These are phyloP conservation scores for Pestalotiopsis sp. DNA, from an alignment of 2,329 filamentous ascomycete genomes.

Conservation along the genomic window DNA sequence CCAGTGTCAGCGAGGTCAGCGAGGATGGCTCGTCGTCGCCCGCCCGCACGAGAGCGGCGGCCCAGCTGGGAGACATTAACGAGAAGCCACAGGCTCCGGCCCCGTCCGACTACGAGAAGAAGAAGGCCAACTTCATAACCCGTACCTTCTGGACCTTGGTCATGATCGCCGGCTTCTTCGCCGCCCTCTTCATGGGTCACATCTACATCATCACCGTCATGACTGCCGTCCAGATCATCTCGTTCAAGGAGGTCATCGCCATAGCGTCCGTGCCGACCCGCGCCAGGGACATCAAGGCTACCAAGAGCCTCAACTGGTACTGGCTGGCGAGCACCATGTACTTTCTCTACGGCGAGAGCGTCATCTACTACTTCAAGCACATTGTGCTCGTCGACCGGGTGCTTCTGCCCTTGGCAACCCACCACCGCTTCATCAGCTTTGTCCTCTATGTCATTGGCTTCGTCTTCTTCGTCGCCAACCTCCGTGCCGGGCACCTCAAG, in stretches of 20 bases:
- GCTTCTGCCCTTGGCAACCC: constrained; percentile 87
- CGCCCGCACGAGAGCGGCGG: constrained; percentile 26
- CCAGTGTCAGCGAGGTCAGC: constrained; percentile 71
- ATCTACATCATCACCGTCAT: constrained; percentile 95
- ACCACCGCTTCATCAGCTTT: constrained; percentile 98
- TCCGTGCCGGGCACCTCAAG: constrained; percentile 94
- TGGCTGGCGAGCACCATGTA: constrained; percentile 99
- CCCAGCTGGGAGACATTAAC: constrained; percentile 36
- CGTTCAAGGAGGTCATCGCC: constrained; percentile 98
- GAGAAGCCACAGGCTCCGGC: constrained; percentile 31
- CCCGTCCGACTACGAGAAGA: constrained; percentile 87
- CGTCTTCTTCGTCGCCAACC: constrained; percentile 93
- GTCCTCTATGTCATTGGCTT: constrained; percentile 98
- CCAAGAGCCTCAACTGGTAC: constrained; percentile 98
- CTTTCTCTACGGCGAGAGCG: constrained; percentile 96
- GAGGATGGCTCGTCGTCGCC: constrained; percentile 51
- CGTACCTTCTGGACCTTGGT: constrained; percentile 97
- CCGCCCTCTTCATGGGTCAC: constrained; percentile 90
- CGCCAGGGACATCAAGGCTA: constrained; percentile 87
- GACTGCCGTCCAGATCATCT: constrained; percentile 91
- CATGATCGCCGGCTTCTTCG: constrained; percentile 95
- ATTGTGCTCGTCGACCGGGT: constrained; percentile 94
- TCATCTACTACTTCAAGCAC: constrained; percentile 99
- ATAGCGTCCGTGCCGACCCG: constrained; percentile 93
- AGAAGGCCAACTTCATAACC: constrained; percentile 96